A percentile compares a stretch with the other conserved stretches of the same genome.
Evolutionary conservation across 208 protist species (phyloP).

Genomic region (Balamuthia mandrillaris): DNA sequence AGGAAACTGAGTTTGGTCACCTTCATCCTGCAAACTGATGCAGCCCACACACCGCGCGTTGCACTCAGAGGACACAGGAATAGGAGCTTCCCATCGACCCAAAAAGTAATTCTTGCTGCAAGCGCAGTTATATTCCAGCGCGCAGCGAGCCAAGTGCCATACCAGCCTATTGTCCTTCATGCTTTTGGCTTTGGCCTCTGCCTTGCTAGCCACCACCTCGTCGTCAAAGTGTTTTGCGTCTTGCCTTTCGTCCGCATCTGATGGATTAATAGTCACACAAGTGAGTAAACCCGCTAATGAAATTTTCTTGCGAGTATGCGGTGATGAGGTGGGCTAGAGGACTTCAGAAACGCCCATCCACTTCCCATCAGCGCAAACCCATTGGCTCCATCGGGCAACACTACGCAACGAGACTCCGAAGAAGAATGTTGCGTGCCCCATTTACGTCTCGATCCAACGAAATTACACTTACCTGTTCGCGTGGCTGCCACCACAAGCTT

Average conservation of each 20-base stretch:
- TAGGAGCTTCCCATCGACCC: background rate
- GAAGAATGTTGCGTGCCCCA: too few relatives aligned
- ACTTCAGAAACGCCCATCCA: too few relatives aligned
- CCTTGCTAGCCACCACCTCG: background rate
- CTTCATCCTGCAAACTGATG: background rate
- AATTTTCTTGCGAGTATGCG: too few relatives aligned
- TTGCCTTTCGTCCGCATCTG: background rate
- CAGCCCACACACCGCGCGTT: conserved; percentile 7
- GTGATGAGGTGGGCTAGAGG: too few relatives aligned
- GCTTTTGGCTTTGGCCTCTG: background rate
- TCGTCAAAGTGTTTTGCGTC: conserved; percentile 7
- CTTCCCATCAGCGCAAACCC: too few relatives aligned
- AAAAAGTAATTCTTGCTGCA: background rate
- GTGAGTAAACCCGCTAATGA: too few relatives aligned
- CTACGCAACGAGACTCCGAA: too few relatives aligned
- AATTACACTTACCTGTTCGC: background rate
- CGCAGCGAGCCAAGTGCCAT: background rate
- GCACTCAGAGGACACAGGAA: background rate
- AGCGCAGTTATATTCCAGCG: background rate
- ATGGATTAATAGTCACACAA: too few relatives aligned
- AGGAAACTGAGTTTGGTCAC: background rate
- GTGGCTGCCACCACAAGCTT: background rate
- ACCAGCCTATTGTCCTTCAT: background rate
- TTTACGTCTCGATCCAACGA: too few relatives aligned
- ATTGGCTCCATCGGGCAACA: too few relatives aligned